A percentile compares a stretch with the other conserved stretches of the same genome.
Conservation (phyloP, 352 stramenopile species). For the Pythium vanterpoolii region DNA sequence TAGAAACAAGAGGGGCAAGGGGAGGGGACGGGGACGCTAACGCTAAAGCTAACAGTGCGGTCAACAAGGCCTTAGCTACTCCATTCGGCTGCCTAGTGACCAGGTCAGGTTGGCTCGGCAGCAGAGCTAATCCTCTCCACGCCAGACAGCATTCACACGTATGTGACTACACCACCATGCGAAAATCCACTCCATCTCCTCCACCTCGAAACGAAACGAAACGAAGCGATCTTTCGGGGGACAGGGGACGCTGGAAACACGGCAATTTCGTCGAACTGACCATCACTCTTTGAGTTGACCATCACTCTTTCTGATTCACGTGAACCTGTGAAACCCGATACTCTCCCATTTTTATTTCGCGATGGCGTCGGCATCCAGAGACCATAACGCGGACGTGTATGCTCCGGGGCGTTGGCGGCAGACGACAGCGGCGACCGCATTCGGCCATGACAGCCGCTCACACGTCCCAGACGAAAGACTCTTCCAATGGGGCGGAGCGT, state of each 20-base stretch:
- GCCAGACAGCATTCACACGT: too few species aligned
- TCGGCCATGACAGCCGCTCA: background rate
- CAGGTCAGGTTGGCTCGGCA: too few species aligned
- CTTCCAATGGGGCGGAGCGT: conserved; percentile 19
- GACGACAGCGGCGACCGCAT: background rate
- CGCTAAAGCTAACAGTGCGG: too few species aligned
- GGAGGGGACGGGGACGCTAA: too few species aligned
- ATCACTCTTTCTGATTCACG: conserved; percentile 10
- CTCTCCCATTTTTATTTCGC: background rate
- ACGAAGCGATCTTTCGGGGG: conserved; percentile 14
- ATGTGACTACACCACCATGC: background rate
- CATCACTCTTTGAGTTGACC: too few species aligned
- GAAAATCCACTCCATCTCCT: background rate
- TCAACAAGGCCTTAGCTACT: too few species aligned
- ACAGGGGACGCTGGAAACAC: conserved; percentile 5
- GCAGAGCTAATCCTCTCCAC: too few species aligned
- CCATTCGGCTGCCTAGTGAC: too few species aligned
- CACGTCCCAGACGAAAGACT: background rate
- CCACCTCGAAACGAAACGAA: background rate
- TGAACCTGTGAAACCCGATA: conserved; percentile 5
- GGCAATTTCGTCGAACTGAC: too few species aligned
- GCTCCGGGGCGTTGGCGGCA: background rate
- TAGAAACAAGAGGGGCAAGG: too few species aligned
- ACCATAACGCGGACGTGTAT: background rate
- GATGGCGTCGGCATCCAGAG: background rate